These are phyloP conservation scores for Penicillium paneum DNA, from an alignment of 2,329 filamentous ascomycete species.

Conservation along the genomic window DNA sequence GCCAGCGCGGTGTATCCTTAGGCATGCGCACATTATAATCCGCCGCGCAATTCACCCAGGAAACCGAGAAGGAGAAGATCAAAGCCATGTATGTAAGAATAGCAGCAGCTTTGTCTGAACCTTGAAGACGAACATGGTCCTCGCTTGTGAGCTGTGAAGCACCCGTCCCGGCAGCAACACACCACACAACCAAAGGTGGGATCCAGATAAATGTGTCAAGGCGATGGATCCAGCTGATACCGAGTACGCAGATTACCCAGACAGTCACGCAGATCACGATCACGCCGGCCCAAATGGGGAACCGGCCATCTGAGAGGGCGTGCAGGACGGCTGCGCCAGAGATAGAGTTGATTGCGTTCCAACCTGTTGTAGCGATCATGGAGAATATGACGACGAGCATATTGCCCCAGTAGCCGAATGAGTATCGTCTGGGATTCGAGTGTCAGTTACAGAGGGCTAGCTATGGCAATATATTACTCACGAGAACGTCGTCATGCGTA, in stretches of 20 bases:
- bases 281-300: constrained; percentile 38
- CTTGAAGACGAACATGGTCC: constrained; percentile 23
- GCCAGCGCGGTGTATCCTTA: constrained; percentile 31
- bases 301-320: constrained; percentile 36
- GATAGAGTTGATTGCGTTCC: constrained; percentile 42
- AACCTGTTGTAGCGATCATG: constrained; percentile 39
- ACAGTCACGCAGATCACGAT: constrained; percentile 39
- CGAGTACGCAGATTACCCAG: constrained; percentile 38
- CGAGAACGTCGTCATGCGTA: constrained; percentile 39
- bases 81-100: constrained; percentile 37
- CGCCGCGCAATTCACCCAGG: constrained; percentile 39
- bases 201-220: constrained; percentile 39
- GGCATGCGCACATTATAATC: constrained; percentile 43
- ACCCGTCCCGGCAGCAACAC: constrained; percentile 38
- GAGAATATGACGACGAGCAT: constrained; percentile 38
- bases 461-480: constrained; percentile 1
- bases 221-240: constrained; percentile 40
- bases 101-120: constrained; percentile 33
- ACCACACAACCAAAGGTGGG: constrained; percentile 38
- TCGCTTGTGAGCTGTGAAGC: constrained; percentile 31
- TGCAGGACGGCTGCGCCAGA: constrained; percentile 37
- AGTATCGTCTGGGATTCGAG: constrained; percentile 28
- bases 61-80: constrained; percentile 39
- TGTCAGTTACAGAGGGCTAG: neutral
- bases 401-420: constrained; percentile 41